Evolutionary conservation across 176 grass and related monocot species (phyloP), one percentile per base, ranked within the genome.

Genomic region (Alloteropsis semialata): DNA sequence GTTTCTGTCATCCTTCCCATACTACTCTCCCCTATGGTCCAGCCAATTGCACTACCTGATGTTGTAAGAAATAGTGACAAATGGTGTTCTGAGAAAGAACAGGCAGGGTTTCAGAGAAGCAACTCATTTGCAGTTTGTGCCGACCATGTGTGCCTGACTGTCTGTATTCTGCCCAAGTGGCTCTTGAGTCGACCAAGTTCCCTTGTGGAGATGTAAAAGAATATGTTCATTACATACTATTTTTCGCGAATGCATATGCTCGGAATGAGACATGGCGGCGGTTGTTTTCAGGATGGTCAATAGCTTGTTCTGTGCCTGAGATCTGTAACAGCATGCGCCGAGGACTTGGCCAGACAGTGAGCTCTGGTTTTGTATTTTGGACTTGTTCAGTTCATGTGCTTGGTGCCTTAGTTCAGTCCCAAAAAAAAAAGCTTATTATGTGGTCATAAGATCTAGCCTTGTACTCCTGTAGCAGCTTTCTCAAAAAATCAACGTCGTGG

Each of bases 131-230:
- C 57, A 37, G 12, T 56, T 13, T 33, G 65, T 36, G 22, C 29
- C 25, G 18, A 57, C 10, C 6, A 18, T 43, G 13, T 37, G 37
- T 83, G 64, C 18, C 13, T 74, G 13, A 32, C 33, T 24, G 7
- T 43, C 18, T 71, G 33, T 82, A 45, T 36, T 22, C 33, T 55
- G 77, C 18, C 5, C 21, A 44, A 32, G 56, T 13, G 49, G 28
- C 57, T 57, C 27, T 82, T 32, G 7, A 51, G 27, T 73, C 11
- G 9, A 8, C 9, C 10, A 24, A 51, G 11, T 34, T 24, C 10
- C 15, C 25, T 19, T 17, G 12, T 5, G n/a, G 43, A 74, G 73
- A 66, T 84, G 80, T 65, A 79, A 72, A 77, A 60, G 66, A 42
- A 13, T 25, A 10, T 8, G 50, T 10, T 25, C 5, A 27, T 53